phyloP scores from a whole-genome alignment of 768 basidiomycete genomes.

The Tricholoma sp. region DNA sequence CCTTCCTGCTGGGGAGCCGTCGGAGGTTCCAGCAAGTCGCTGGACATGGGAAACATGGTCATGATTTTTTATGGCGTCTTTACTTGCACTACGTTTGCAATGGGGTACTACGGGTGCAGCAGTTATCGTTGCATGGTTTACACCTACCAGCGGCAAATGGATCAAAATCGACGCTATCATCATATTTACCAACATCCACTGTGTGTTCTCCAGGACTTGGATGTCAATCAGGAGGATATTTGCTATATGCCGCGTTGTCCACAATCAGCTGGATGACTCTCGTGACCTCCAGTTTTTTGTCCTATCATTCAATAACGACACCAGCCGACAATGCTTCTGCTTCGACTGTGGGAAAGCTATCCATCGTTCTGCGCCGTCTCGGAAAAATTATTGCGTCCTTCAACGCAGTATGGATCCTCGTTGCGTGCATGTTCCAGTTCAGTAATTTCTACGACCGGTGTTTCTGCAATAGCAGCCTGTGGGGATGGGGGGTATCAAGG shows the following conservation, averaged over 20 bases:
- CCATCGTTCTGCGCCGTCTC: constrained; percentile 22
- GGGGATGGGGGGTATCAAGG: background rate
- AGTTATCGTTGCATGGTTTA: constrained; percentile 20
- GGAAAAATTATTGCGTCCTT: constrained; percentile 24
- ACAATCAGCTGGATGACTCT: constrained; percentile 28
- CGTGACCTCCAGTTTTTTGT: constrained; percentile 23
- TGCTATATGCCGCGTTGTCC: constrained; percentile 25
- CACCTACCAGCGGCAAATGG: constrained; percentile 14
- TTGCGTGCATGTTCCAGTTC: constrained; percentile 27
- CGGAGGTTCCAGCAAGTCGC: background rate
- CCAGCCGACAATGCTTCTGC: no score
- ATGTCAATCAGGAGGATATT: constrained; percentile 27
- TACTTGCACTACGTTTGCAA: constrained; percentile 18
- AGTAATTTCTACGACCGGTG: constrained; percentile 28
- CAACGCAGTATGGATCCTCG: constrained; percentile 28
- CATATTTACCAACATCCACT: no score
- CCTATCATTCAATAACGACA: constrained; percentile 16
- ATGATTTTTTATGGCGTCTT: constrained; percentile 16
- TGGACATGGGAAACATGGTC: constrained; percentile 16
- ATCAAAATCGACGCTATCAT: no score
- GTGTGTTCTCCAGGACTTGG: constrained; percentile 21
- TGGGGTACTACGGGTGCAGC: constrained; percentile 26
- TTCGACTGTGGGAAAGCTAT: constrained; percentile 11
- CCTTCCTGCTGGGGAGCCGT: constrained; percentile 3
- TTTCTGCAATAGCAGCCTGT: constrained; percentile 19